phyloP scores from a whole-genome alignment of 768 basidiomycete species.

The Dictyophora rubrovolvata region DNA sequence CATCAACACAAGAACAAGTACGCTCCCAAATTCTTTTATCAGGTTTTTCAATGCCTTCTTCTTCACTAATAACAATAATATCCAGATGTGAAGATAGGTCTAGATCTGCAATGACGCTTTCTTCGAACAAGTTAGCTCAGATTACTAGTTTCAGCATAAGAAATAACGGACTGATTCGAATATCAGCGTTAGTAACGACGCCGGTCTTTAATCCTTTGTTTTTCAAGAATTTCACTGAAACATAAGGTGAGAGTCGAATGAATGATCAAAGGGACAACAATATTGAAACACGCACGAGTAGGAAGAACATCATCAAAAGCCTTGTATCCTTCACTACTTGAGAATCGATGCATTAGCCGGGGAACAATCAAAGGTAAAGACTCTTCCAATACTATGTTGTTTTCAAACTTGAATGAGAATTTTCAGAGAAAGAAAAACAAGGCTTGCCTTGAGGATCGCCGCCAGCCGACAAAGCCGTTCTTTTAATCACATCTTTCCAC shows the following conservation, averaged over 20 bases:
- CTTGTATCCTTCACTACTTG: conserved; percentile 59
- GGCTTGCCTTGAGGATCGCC: conserved; percentile 45
- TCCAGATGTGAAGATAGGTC: conserved; percentile 37
- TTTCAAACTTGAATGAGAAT: neutral
- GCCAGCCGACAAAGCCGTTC: conserved; percentile 68
- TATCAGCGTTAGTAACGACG: conserved; percentile 64
- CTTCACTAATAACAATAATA: conserved; percentile 60
- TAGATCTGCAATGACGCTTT: conserved; percentile 48
- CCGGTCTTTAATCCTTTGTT: conserved; percentile 40
- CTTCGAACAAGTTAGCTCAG: conserved; percentile 18
- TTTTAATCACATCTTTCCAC: conserved; percentile 72
- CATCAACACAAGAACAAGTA: conserved; percentile 26
- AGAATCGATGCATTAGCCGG: conserved; percentile 55
- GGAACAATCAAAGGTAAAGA: conserved; percentile 49
- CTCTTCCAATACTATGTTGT: conserved; percentile 40
- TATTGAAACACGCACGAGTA: conserved; percentile 29
- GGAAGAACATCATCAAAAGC: conserved; percentile 42
- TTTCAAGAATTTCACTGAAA: conserved; percentile 32
- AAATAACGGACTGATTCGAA: conserved; percentile 48
- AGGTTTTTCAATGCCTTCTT: conserved; percentile 63
- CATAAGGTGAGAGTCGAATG: conserved; percentile 13
- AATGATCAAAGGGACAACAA: neutral
- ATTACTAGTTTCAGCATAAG: neutral
- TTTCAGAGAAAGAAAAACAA: neutral
- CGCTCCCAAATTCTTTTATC: conserved; percentile 44